Conservation (phyloP, 441 rosid species). For the Omphalea diandra region DNA sequence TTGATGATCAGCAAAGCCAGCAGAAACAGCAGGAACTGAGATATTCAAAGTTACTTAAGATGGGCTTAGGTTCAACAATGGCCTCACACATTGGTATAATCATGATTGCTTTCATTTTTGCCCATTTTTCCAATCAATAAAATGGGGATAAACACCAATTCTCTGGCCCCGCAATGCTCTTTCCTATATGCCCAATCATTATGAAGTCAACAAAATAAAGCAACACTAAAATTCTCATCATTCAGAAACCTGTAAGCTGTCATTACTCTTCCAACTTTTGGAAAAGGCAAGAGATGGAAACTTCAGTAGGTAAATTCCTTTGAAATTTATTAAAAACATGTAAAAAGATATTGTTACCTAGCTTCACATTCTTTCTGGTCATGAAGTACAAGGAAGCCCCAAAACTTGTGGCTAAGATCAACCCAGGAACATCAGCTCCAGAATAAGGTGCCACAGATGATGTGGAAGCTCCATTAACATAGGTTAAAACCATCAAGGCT, state of each 20-base stretch:
- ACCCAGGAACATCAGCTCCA: conserved; percentile 85
- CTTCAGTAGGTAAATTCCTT: not conserved
- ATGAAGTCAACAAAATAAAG: not conserved
- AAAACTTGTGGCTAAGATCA: conserved; percentile 75
- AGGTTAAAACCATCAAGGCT: conserved; percentile 78
- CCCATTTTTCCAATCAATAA: not conserved
- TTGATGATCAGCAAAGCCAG: not conserved
- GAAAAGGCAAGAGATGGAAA: not conserved
- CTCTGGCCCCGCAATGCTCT: not conserved
- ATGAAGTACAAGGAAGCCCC: conserved; percentile 93
- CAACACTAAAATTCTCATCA: conserved; percentile 1
- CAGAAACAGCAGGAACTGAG: not conserved
- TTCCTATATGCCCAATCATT: not conserved
- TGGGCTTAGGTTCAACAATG: not conserved
- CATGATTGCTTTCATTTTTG: not conserved
- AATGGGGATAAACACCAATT: not conserved
- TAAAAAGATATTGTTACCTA: conserved; percentile 46
- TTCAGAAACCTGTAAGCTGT: not conserved
- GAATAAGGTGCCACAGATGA: conserved; percentile 45
- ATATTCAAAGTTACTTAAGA: not conserved
- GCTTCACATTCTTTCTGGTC: conserved; percentile 76
- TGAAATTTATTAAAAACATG: not conserved
- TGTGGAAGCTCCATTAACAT: conserved; percentile 66
- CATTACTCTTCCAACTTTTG: not conserved
- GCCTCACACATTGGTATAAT: not conserved